Percentiles rank a stretch among this genome's conserved stretches.
phyloP scores from a whole-genome alignment of 1,284 basidiomycete species.

The Melanopsichium pennsylvanicum region DNA sequence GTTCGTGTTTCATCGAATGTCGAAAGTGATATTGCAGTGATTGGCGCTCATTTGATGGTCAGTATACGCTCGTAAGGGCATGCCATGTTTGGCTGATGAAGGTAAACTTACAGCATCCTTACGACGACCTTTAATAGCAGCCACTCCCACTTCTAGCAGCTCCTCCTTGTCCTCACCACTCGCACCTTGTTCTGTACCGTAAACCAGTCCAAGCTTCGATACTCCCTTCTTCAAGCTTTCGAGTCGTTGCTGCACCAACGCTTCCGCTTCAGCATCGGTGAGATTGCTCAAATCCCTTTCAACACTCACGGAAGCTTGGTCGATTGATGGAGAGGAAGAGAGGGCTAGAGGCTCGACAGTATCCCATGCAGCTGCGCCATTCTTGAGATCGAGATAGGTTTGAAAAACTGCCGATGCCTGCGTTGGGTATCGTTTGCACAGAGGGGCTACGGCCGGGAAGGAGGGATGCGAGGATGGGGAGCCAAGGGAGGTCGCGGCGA shows the following conservation, averaged over 20 bases:
- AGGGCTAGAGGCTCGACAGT: conserved; percentile 35
- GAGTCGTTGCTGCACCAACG: conserved; percentile 3
- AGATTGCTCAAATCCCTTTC: conserved; percentile 8
- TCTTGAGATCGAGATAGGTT: conserved; percentile 61
- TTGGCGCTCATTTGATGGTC: neutral
- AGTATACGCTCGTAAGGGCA: neutral
- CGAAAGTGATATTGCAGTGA: neutral
- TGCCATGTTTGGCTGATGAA: too few relatives aligned
- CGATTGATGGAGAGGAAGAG: neutral
- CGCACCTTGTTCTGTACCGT: neutral
- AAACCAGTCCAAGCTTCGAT: conserved; percentile 2
- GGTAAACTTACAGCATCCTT: conserved; percentile 26
- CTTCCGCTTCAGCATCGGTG: conserved; percentile 21
- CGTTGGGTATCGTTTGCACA: conserved; percentile 48
- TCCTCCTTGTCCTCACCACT: neutral
- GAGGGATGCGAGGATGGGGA: conserved; percentile 32
- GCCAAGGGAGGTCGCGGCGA: conserved; percentile 2
- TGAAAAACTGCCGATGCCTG: conserved; percentile 63
- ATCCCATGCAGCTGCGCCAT: conserved; percentile 54
- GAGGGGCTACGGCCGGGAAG: conserved; percentile 28
- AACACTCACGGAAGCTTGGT: neutral
- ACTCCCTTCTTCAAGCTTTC: neutral
- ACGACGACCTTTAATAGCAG: conserved; percentile 34
- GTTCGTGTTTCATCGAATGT: neutral
- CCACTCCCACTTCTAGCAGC: conserved; percentile 3